phyloP scores from a whole-genome alignment of 1,284 basidiomycete species.

The Cryptococcus wingfieldii region DNA sequence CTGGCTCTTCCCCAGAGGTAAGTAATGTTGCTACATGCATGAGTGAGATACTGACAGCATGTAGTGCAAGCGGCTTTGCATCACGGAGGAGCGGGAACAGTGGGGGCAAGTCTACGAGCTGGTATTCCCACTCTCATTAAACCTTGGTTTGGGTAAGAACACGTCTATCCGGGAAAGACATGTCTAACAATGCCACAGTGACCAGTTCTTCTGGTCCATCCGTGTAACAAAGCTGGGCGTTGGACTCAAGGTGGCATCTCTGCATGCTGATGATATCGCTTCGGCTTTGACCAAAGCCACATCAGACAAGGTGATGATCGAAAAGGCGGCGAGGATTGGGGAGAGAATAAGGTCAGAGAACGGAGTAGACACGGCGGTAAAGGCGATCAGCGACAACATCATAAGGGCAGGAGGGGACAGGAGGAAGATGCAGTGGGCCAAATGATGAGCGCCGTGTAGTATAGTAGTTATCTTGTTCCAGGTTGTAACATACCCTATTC shows the following conservation, averaged over 20 bases:
- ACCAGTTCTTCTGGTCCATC: slow-evolving; percentile 69
- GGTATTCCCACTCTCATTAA: slow-evolving; percentile 72
- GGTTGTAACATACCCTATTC: neutral
- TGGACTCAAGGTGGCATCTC: slow-evolving; percentile 54
- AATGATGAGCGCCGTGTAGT: slow-evolving; percentile 3
- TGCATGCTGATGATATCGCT: slow-evolving; percentile 55
- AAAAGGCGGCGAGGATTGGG: slow-evolving; percentile 62
- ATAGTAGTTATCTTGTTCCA: neutral
- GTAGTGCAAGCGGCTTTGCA: slow-evolving; percentile 54
- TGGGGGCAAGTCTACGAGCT: slow-evolving; percentile 62
- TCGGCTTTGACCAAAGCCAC: slow-evolving; percentile 58
- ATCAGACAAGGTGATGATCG: slow-evolving; percentile 57
- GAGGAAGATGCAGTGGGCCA: slow-evolving; percentile 29
- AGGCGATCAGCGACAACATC: slow-evolving; percentile 38
- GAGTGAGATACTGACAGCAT: slow-evolving; percentile 4
- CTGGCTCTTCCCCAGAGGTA: slow-evolving; percentile 71
- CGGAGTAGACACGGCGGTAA: slow-evolving; percentile 39
- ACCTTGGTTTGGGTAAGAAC: slow-evolving; percentile 58
- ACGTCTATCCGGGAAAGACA: neutral
- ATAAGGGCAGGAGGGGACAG: slow-evolving; percentile 32
- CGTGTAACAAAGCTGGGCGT: slow-evolving; percentile 62
- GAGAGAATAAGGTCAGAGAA: slow-evolving; percentile 58
- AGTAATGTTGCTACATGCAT: slow-evolving; percentile 26
- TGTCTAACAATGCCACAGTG: slow-evolving; percentile 4
- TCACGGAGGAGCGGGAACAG: slow-evolving; percentile 70